phyloP scores from a whole-genome alignment of 1,284 basidiomycete genomes.

The Phellinidium pouzarii region DNA sequence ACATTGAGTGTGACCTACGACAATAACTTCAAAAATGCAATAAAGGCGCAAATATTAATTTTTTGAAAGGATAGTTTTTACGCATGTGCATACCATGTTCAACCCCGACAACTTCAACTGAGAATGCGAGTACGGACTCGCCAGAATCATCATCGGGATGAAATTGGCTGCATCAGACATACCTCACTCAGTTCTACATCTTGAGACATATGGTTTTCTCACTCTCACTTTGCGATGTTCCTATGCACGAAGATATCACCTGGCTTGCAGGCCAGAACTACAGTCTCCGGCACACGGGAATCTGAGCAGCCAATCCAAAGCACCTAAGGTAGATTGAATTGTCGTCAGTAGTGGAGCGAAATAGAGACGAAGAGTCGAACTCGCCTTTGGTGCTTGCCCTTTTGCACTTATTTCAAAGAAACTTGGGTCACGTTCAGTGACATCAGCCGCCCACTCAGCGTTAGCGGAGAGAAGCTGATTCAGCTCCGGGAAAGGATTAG shows the following conservation, averaged over 20 bases:
- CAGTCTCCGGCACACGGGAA: constrained; percentile 58
- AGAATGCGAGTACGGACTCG: constrained; percentile 76
- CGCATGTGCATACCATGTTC: constrained; percentile 60
- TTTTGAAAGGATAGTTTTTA: constrained; percentile 10
- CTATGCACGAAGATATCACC: constrained; percentile 68
- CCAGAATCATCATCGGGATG: constrained; percentile 73
- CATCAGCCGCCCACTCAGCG: constrained; percentile 53
- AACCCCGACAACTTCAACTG: constrained; percentile 72
- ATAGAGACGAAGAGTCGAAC: too few species aligned
- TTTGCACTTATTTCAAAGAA: constrained; percentile 56
- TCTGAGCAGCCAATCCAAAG: constrained; percentile 74
- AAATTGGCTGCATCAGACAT: constrained; percentile 57
- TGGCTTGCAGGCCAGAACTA: constrained; percentile 47
- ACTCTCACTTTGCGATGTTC: constrained; percentile 59
- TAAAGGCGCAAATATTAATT: neutral
- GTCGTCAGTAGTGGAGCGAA: too few species aligned
- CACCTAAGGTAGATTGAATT: too few species aligned
- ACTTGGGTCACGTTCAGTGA: constrained; percentile 47
- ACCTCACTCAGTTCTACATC: constrained; percentile 4
- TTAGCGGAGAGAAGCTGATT: constrained; percentile 49
- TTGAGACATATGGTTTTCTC: too few species aligned
- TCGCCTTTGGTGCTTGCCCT: constrained; percentile 69
- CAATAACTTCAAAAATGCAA: constrained; percentile 50
- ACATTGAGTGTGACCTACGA: constrained; percentile 79
- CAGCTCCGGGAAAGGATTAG: constrained; percentile 26